Evolutionary conservation across 352 stramenopile species (phyloP).

Genomic region (Phytopythium chamaehyphon): DNA sequence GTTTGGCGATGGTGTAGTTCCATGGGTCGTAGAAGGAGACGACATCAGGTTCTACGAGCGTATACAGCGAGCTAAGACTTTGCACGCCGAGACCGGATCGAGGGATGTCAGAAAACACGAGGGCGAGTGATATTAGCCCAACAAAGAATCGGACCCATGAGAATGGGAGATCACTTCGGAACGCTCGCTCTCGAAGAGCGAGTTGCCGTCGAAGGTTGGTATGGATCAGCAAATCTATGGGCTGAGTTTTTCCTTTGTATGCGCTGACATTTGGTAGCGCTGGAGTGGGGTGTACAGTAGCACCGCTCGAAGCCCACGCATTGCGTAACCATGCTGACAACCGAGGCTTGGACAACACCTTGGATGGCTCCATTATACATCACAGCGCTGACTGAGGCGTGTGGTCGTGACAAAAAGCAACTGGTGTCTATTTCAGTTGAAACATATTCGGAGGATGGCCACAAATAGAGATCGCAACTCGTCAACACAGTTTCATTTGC

Average conservation of each 20-base stretch:
- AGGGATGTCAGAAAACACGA: constrained; percentile 30
- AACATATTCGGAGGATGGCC: neutral
- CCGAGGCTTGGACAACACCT: no score
- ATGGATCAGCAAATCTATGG: neutral
- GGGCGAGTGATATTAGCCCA: constrained; percentile 18
- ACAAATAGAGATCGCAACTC: neutral
- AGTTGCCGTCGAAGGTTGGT: constrained; percentile 3
- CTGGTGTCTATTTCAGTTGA: neutral
- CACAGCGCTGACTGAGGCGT: no score
- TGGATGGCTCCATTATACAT: no score
- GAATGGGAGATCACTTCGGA: constrained; percentile 21
- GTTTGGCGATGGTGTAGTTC: constrained; percentile 20
- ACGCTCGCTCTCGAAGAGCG: neutral
- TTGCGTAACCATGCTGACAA: no score
- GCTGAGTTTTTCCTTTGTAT: neutral
- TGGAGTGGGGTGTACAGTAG: neutral
- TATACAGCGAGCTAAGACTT: constrained; percentile 10
- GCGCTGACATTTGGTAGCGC: neutral
- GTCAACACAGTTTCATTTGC: neutral
- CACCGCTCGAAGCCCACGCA: no score
- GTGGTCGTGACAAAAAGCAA: no score
- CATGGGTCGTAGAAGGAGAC: constrained; percentile 22
- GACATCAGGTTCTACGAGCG: constrained; percentile 23
- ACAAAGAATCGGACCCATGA: constrained; percentile 19
- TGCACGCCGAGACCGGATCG: constrained; percentile 24